Evolutionary conservation across 495 filamentous ascomycete species (phyloP).

Genomic region (Podospora pseudoanserina): DNA sequence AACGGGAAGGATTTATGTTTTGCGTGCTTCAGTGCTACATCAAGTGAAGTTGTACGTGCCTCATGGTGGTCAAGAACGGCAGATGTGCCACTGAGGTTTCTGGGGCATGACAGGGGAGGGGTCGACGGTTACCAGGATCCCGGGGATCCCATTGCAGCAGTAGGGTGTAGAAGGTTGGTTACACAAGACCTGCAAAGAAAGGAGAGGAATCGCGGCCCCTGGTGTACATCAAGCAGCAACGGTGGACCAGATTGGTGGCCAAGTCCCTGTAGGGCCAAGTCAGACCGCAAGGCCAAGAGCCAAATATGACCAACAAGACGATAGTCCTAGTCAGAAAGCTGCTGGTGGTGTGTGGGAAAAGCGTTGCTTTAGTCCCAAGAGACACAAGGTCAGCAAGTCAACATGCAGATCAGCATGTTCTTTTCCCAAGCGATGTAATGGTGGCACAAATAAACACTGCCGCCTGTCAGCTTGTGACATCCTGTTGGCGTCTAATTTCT

Average conservation of each 20-base stretch:
- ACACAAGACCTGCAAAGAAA: not conserved
- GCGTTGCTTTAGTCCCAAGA: not conserved
- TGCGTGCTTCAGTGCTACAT: not conserved
- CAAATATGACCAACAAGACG: not conserved
- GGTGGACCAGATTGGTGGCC: not conserved
- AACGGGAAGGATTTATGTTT: not conserved
- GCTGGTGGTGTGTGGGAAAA: not conserved
- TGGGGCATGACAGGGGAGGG: not conserved
- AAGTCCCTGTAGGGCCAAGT: not conserved
- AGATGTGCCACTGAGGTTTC: not conserved
- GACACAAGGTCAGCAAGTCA: not conserved
- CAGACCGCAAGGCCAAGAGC: not conserved
- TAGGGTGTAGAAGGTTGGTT: not conserved
- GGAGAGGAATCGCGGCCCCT: not conserved
- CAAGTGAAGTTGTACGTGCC: not conserved
- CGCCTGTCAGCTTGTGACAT: not conserved
- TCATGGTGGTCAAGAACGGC: not conserved
- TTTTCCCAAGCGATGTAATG: not conserved
- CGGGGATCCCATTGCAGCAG: not conserved
- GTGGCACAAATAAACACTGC: not conserved
- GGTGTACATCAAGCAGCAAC: not conserved
- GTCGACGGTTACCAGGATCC: not conserved
- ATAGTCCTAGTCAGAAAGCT: not conserved
- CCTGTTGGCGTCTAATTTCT: not conserved
- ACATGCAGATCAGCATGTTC: not conserved